Percentiles rank a stretch among this genome's conserved stretches.
These are phyloP conservation scores for Trifolium dubium DNA, from an alignment of 306 rosid genomes.

Conservation along the genomic window DNA sequence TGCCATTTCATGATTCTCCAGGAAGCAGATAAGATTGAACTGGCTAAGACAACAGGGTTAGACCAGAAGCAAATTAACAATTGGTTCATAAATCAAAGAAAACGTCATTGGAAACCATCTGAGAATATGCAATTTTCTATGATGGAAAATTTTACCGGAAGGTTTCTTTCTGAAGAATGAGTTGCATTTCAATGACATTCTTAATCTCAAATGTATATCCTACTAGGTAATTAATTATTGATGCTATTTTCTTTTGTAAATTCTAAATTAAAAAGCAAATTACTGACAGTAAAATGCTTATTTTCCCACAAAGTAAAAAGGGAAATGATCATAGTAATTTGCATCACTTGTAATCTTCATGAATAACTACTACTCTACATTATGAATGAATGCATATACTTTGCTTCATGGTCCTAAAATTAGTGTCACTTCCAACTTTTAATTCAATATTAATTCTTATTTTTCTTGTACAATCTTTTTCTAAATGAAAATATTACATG, in stretches of 20 bases:
- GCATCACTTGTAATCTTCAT: constrained; percentile 44
- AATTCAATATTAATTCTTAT: too few relatives aligned
- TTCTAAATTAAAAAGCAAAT: constrained; percentile 45
- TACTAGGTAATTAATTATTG: constrained; percentile 33
- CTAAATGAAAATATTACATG: too few relatives aligned
- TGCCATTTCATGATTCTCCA: constrained; percentile 44
- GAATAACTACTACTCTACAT: constrained; percentile 38
- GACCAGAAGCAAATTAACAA: constrained; percentile 96
- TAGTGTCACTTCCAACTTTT: neutral
- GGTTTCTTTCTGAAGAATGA: constrained; percentile 56
- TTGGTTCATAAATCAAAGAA: constrained; percentile 96
- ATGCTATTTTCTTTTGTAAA: constrained; percentile 50
- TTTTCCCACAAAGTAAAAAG: constrained; percentile 33
- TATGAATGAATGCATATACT: constrained; percentile 41
- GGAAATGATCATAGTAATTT: constrained; percentile 42
- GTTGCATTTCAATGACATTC: constrained; percentile 39
- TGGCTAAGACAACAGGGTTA: constrained; percentile 82
- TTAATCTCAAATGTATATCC: constrained; percentile 46
- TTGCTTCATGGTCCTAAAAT: neutral
- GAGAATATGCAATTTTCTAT: constrained; percentile 79
- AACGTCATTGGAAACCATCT: constrained; percentile 96
- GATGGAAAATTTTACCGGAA: constrained; percentile 67
- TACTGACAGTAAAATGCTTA: constrained; percentile 45
- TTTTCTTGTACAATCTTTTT: too few relatives aligned
- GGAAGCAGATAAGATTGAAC: constrained; percentile 86